Conservation (phyloP, 2,329 filamentous ascomycete species). For the Ceratocystis alfenasii region DNA sequence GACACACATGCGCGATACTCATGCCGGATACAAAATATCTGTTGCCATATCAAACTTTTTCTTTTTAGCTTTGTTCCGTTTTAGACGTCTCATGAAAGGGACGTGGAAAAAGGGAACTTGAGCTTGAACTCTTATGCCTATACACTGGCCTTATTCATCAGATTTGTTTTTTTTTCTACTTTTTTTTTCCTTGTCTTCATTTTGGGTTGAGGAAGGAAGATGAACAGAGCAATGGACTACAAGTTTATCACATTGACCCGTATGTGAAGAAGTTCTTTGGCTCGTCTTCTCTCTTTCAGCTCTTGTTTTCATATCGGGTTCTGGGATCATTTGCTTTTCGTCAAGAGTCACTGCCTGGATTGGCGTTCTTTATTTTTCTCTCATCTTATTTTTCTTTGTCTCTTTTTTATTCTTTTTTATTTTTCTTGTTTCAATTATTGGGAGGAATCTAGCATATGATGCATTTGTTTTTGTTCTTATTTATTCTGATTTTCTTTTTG, state of each 20-base stretch:
- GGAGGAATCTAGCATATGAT: conserved; percentile 3
- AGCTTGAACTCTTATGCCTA: neutral
- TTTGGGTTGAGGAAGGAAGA: neutral
- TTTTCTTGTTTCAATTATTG: neutral
- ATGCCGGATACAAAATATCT: neutral
- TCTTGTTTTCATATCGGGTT: conserved; percentile 3
- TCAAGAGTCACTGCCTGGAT: neutral
- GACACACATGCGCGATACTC: neutral
- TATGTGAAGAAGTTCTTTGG: neutral
- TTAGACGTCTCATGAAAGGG: neutral
- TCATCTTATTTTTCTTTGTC: neutral
- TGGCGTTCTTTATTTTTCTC: neutral
- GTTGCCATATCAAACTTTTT: neutral
- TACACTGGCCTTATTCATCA: neutral
- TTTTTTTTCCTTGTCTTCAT: neutral
- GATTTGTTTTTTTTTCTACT: neutral
- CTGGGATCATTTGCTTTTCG: conserved; percentile 1
- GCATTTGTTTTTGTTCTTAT: conserved; percentile 1
- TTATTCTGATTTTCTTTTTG: neutral
- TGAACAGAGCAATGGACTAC: neutral
- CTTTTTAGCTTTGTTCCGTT: neutral
- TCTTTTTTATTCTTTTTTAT: neutral
- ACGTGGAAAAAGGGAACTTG: neutral
- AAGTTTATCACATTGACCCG: neutral
- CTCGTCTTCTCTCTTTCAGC: neutral